Base-by-base conservation (phyloP, 805 yeast species). In the Schizosaccharomyces pombe region DNA sequence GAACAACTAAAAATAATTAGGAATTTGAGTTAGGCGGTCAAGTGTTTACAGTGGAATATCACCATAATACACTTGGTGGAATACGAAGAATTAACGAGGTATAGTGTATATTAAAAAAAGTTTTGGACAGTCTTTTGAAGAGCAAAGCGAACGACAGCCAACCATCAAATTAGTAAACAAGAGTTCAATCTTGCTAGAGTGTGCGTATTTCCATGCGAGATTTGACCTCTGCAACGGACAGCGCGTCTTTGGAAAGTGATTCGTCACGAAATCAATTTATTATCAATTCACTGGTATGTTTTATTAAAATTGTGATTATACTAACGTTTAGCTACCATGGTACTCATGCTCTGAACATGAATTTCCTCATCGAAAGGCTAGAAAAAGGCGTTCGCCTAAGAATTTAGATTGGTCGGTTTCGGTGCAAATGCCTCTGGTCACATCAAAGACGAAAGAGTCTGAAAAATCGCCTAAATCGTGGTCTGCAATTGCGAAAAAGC, bases 401-500 rank as follows among this genome's bases (percentile, higher is more conserved):
- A 24, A 49, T 9, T 24, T 47, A 19, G 32, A 8, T n/a, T 16
- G 22, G 28, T 16, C 34, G 16, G 26, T 31, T 9, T 37, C 5
- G 39, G 16, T 19, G 30, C 28, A 28, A 9, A 19, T 16, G 31
- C 19, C 16, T 19, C 16, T 43, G 19, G 28, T 11, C 14, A 8
- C 37, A 14, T 32, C 12, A n/a, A 43, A 26, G 5, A 22, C 14
- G 29, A 43, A 43, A 43, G 30, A 19, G 19, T 14, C 11, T 3
- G 37, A 16, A 1, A 49, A 30, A 8, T 19, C 28, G 39, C 26
- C 34, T 12, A 49, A 49, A 24, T 30, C 39, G 16, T 32, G 39
- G 53, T 49, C 53, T 49, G 53, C 53, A 12, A 37, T 32, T 6
- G 53, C 24, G 26, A 49, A 49, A 49, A 19, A 22, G 31, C 53